Conservation (phyloP, 805 yeast species). For the Pichia pseudocactophila region DNA sequence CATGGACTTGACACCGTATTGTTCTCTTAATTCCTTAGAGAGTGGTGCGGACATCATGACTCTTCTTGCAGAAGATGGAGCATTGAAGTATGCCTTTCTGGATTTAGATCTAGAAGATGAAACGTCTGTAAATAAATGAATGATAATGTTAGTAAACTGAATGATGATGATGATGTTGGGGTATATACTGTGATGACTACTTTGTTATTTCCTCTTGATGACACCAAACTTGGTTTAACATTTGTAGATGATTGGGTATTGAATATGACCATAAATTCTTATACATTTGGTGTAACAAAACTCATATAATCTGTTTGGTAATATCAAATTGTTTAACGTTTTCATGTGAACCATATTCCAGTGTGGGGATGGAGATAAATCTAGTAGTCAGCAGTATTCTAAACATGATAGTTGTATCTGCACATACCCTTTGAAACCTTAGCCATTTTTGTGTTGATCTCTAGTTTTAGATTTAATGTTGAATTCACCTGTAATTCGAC, state of each 20-base stretch:
- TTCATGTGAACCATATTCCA: too few relatives aligned
- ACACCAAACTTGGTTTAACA: too few relatives aligned
- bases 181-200: too few relatives aligned
- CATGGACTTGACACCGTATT: conserved; percentile 90
- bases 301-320: too few relatives aligned
- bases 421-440: conserved; percentile 29
- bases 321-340: not conserved
- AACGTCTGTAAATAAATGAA: conserved; percentile 60
- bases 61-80: conserved; percentile 96
- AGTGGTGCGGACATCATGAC: conserved; percentile 94
- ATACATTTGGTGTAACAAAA: too few relatives aligned
- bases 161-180: too few relatives aligned
- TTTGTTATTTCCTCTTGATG: too few relatives aligned
- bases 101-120: conserved; percentile 98
- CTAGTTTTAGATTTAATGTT: conserved; percentile 4
- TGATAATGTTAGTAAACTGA: not conserved
- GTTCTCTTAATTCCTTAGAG: conserved; percentile 96
- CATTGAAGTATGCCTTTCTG: conserved; percentile 99
- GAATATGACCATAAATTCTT: too few relatives aligned
- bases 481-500: not conserved
- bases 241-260: too few relatives aligned
- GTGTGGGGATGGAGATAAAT: too few relatives aligned
- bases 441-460: conserved; percentile 23
- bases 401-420: too few relatives aligned
- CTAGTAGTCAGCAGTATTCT: too few relatives aligned